Base-by-base conservation (phyloP, 306 rosid genomes). In the Corylus americana region DNA sequence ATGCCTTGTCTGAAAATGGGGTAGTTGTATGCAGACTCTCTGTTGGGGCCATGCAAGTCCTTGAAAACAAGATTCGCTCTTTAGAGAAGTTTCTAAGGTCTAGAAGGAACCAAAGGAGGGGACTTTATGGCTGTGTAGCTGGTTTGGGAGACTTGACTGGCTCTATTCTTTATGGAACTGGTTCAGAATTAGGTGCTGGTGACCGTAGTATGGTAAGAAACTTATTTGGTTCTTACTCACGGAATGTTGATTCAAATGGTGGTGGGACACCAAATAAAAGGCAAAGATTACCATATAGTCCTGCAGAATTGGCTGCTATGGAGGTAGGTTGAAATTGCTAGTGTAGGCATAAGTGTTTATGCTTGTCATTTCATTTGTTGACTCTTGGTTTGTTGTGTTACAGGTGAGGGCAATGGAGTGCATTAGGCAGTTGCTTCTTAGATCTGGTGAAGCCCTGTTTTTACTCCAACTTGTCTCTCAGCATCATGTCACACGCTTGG, bases 351-450 rank as follows among this genome's bases (percentile, higher is more conserved):
- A 39, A 45, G 55, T 75, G 25, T 27, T 55, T 78, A 69, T 45
- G 78, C 81, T 68, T 53, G 4, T 47, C 45, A 8, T 68, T 77
- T 66, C 29, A 69, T 81, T 74, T 78, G 61, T 72, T 85, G 76
- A 86, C 67, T 68, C 37, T 74, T 66, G 64, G 61, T 78, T 83
- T 85, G 61, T 55, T 84, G 74, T 70, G 79, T 37, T 79, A 29
- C 83, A 95, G 99, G 99, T 93, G 84, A 91, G 99, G 83, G 99
- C 99, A 76, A 93, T 95, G 98, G 99, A 95, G 85, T 95, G 98
- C 85, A 89, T 91, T 69, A 89, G 98, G 89, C 99, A 95, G 85
- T 83, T 95, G 85, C 97, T 95, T 70, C 94, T 89, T 82, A 90
- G 99, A 83, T 91, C 98, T 47, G 78, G 92, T 22, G 99, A 95